A percentile compares a stretch with the other conserved stretches of the same genome.
Conservation (phyloP, 1,284 basidiomycete genomes). For the Pseudomicrostroma phylloplanum region DNA sequence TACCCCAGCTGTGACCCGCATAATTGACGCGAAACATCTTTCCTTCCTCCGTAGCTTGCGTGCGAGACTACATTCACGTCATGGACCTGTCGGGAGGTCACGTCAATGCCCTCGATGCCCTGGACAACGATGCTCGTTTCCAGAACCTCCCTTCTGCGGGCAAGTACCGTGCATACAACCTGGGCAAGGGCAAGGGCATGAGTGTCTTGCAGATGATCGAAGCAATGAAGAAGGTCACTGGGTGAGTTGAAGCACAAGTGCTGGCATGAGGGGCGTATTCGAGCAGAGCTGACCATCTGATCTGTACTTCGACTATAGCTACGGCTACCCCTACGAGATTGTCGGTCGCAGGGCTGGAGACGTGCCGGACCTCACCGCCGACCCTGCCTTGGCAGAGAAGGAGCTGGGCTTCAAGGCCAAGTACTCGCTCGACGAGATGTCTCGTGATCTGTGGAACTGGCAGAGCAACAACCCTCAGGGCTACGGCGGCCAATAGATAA, state of each 20-base stretch:
- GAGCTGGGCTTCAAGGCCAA: conserved; percentile 90
- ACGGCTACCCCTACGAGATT: conserved; percentile 69
- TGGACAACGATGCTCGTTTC: conserved; percentile 56
- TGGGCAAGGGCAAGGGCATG: conserved; percentile 87
- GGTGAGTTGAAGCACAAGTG: conserved; percentile 40
- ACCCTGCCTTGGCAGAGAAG: conserved; percentile 81
- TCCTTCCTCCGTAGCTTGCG: conserved; percentile 22
- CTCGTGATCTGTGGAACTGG: conserved; percentile 49
- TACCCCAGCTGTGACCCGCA: neutral
- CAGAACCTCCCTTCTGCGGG: conserved; percentile 50
- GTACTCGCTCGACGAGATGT: conserved; percentile 40
- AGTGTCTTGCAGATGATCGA: conserved; percentile 89
- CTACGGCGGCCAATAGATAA: neutral
- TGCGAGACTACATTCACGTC: conserved; percentile 92
- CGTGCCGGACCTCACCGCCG: conserved; percentile 92
- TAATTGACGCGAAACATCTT: neutral
- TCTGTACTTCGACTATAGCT: conserved; percentile 58
- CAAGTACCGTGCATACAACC: conserved; percentile 85
- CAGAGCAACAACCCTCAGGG: conserved; percentile 27
- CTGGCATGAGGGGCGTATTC: neutral
- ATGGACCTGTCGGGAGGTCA: conserved; percentile 92
- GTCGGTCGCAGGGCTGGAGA: conserved; percentile 82
- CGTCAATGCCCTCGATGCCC: conserved; percentile 80
- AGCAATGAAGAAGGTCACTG: conserved; percentile 87
- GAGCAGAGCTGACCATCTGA: neutral